Conservation (phyloP, 1,284 basidiomycete species). For the Waitea zeae region DNA sequence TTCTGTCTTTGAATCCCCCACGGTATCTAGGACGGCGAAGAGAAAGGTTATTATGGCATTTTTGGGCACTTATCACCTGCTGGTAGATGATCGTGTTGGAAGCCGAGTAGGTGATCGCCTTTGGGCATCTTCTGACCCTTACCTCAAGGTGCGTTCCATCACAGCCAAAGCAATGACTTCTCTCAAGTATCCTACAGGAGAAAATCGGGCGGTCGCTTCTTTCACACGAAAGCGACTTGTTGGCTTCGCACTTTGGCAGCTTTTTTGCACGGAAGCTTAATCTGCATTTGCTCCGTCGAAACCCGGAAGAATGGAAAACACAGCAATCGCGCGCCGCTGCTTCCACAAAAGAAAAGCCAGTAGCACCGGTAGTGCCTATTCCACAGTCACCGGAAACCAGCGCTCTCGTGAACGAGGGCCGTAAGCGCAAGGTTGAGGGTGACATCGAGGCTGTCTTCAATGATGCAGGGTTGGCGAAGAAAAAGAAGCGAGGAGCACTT, state of each 20-base stretch:
- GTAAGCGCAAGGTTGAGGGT: no score
- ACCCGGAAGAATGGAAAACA: conserved; percentile 80
- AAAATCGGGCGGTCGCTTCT: conserved; percentile 76
- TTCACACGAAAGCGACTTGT: conserved; percentile 50
- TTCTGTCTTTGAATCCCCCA: conserved; percentile 50
- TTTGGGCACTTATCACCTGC: conserved; percentile 56
- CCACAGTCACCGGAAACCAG: no score
- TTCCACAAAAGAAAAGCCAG: no score
- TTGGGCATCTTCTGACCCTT: conserved; percentile 79
- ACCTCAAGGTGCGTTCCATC: conserved; percentile 49
- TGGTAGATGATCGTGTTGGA: conserved; percentile 80
- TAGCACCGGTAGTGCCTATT: no score
- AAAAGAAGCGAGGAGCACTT: no score
- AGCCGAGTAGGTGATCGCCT: conserved; percentile 77
- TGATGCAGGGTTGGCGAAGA: no score
- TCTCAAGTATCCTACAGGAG: conserved; percentile 33
- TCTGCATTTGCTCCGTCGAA: conserved; percentile 59
- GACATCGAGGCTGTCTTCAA: no score
- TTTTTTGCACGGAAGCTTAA: conserved; percentile 73
- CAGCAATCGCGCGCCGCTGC: no score
- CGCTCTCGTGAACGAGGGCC: no score
- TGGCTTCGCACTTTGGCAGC: conserved; percentile 69
- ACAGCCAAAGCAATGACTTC: not conserved
- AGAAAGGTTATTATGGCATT: conserved; percentile 58
- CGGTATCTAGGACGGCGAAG: conserved; percentile 48